Evolutionary conservation across 805 yeast genomes (phyloP).

Genomic region (Ogataea corticis): DNA sequence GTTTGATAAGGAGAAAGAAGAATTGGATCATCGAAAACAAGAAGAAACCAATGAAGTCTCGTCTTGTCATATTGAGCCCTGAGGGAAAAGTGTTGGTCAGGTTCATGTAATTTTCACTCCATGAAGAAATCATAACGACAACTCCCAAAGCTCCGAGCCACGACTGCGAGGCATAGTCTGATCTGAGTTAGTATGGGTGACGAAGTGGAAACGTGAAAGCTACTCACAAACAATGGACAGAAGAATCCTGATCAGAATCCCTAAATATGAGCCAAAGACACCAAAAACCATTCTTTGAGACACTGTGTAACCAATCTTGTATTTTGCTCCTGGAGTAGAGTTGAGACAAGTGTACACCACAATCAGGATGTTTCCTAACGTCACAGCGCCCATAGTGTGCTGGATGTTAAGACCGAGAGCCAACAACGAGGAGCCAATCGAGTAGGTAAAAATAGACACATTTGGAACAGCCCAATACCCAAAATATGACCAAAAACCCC

Average conservation of each 20-base stretch:
- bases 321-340: constrained; percentile 30
- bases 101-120: constrained; percentile 40
- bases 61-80: constrained; percentile 38
- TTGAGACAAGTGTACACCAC: constrained; percentile 33
- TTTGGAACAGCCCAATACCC: constrained; percentile 40
- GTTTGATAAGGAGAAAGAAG: constrained; percentile 36
- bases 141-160: constrained; percentile 47
- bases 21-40: constrained; percentile 45
- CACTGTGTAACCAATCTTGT: constrained; percentile 49
- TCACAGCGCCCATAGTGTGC: constrained; percentile 26
- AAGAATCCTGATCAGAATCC: constrained; percentile 43
- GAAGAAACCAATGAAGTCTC: constrained; percentile 43
- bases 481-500: constrained; percentile 43
- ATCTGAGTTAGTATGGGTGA: not conserved
- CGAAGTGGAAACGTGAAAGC: not conserved
- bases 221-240: constrained; percentile 41
- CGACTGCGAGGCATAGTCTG: constrained; percentile 37
- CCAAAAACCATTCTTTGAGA: constrained; percentile 46
- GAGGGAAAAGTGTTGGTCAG: constrained; percentile 41
- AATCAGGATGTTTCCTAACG: constrained; percentile 48
- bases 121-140: constrained; percentile 39
- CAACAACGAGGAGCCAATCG: constrained; percentile 11
- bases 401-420: constrained; percentile 40
- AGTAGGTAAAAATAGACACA: constrained; percentile 12
- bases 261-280: constrained; percentile 42